Conservation (phyloP, 768 basidiomycete genomes). For the Exidia glandulosa region DNA sequence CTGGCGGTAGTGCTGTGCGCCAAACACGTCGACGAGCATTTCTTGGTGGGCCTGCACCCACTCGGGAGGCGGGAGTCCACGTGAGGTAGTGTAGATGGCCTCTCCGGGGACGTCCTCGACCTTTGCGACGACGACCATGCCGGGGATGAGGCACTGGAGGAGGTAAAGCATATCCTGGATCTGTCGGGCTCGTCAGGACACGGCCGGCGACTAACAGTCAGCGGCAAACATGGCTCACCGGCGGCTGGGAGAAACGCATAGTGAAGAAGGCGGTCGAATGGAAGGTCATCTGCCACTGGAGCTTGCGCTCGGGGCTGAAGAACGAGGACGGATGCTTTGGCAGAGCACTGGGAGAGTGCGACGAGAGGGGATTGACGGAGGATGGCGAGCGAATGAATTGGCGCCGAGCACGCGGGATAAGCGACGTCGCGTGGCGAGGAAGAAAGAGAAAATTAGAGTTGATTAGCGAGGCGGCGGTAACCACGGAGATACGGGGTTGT, state of each 20-base stretch:
- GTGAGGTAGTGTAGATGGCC: constrained; percentile 61
- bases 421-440: too few species aligned
- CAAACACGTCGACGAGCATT: constrained; percentile 62
- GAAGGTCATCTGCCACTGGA: constrained; percentile 88
- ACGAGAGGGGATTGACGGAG: too few species aligned
- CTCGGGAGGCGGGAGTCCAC: constrained; percentile 63
- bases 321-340: constrained; percentile 75
- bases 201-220: too few species aligned
- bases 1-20: constrained; percentile 57
- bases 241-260: neutral
- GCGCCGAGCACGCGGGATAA: too few species aligned
- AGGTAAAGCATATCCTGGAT: constrained; percentile 47
- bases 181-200: neutral
- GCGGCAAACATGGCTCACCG: neutral
- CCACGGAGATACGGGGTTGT: constrained; percentile 14
- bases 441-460: neutral
- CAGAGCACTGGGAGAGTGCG: constrained; percentile 24
- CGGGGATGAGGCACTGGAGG: constrained; percentile 63
- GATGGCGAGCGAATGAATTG: too few species aligned
- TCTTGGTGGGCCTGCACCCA: constrained; percentile 67
- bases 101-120: constrained; percentile 55
- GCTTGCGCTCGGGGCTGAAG: constrained; percentile 72
- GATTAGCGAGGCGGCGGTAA: neutral
- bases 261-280: neutral
- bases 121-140: constrained; percentile 58